Percentiles rank a stretch among this genome's conserved stretches.
These are phyloP conservation scores for Saxophila tyrrhenica DNA, from an alignment of 495 filamentous ascomycete genomes.

Conservation along the genomic window DNA sequence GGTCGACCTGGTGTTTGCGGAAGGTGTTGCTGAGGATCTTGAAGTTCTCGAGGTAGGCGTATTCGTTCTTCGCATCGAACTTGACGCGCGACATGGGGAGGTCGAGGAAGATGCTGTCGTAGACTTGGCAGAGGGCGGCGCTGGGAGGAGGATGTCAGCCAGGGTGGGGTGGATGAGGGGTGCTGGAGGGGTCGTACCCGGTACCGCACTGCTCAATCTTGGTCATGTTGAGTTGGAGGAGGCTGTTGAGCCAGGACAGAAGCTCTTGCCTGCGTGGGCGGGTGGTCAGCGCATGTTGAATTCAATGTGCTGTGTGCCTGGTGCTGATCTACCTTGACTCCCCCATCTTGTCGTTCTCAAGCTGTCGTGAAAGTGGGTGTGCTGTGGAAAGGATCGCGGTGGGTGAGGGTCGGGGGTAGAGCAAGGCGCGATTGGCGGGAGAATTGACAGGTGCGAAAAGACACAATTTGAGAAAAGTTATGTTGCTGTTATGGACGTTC, in stretches of 20 bases:
- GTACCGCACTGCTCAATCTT: slow-evolving; percentile 99
- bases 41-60: slow-evolving; percentile 95
- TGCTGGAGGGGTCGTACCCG: slow-evolving; percentile 54
- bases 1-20: slow-evolving; percentile 72
- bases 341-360: not conserved
- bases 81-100: slow-evolving; percentile 94
- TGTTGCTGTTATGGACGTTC: too few species aligned
- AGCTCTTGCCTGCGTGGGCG: slow-evolving; percentile 69
- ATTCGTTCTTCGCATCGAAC: slow-evolving; percentile 95
- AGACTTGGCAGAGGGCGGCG: slow-evolving; percentile 90
- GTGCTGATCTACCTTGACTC: not conserved
- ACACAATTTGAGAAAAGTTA: too few species aligned
- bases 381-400: not conserved
- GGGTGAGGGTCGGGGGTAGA: not conserved
- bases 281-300: not conserved
- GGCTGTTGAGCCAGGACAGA: slow-evolving; percentile 91
- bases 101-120: slow-evolving; percentile 95
- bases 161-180: slow-evolving; percentile 17
- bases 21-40: slow-evolving; percentile 64
- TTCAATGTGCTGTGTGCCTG: not conserved
- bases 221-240: slow-evolving; percentile 92
- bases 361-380: not conserved
- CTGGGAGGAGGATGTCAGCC: slow-evolving; percentile 35
- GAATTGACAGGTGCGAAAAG: too few species aligned
- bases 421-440: too few species aligned